Percentiles rank a stretch among this genome's conserved stretches.
Conservation (phyloP, 1,139 yeast species). For the Hyphopichia buzzinii region DNA sequence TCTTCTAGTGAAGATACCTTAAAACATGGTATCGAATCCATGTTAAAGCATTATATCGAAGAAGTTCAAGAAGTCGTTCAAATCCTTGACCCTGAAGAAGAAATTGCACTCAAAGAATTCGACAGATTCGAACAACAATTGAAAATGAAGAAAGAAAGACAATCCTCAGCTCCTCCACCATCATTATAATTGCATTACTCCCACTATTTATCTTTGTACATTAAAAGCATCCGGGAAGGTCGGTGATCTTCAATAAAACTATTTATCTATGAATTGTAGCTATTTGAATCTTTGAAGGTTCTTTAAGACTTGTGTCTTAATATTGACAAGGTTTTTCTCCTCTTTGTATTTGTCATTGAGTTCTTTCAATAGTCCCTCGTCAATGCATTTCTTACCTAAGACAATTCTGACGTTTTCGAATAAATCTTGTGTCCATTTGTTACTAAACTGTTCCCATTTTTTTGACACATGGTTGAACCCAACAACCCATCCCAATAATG, state of each 20-base stretch:
- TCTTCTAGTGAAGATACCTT: slow-evolving; percentile 75
- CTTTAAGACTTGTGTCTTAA: slow-evolving; percentile 18
- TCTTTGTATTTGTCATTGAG: slow-evolving; percentile 22
- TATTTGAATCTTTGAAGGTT: slow-evolving; percentile 4
- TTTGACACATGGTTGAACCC: slow-evolving; percentile 46
- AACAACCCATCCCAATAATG: slow-evolving; percentile 39
- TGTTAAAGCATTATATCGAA: slow-evolving; percentile 82
- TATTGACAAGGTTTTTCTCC: slow-evolving; percentile 17
- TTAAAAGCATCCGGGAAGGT: too few species aligned
- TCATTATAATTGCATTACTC: slow-evolving; percentile 20
- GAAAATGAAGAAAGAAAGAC: slow-evolving; percentile 14
- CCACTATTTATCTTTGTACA: slow-evolving; percentile 2
- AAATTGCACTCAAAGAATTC: slow-evolving; percentile 62
- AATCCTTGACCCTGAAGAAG: slow-evolving; percentile 50
- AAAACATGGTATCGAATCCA: slow-evolving; percentile 77
- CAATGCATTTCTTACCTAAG: slow-evolving; percentile 37
- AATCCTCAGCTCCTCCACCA: slow-evolving; percentile 26
- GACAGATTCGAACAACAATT: slow-evolving; percentile 58
- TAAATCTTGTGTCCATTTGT: slow-evolving; percentile 27
- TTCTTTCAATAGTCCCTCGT: slow-evolving; percentile 38
- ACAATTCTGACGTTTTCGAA: slow-evolving; percentile 37
- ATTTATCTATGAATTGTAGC: too few species aligned
- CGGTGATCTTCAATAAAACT: too few species aligned
- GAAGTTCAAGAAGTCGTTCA: slow-evolving; percentile 78
- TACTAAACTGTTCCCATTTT: slow-evolving; percentile 32